These are phyloP conservation scores for Calocera cornea DNA, from an alignment of 768 basidiomycete genomes.

Conservation along the genomic window DNA sequence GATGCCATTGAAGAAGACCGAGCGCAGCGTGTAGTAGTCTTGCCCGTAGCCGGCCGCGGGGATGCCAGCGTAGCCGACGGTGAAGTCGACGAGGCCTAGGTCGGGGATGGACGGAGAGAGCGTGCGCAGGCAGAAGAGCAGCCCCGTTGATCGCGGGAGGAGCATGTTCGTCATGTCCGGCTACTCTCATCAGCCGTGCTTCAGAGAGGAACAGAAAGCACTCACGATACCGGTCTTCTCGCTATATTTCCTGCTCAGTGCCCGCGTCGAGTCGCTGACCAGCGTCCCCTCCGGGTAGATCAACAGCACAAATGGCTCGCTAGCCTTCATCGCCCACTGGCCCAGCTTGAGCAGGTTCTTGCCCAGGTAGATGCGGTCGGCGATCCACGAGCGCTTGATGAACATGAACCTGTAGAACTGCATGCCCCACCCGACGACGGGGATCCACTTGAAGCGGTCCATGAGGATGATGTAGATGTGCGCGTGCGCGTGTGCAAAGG, in stretches of 20 bases:
- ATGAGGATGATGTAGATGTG: conserved; percentile 86
- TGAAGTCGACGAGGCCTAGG: conserved; percentile 78
- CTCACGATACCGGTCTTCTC: conserved; percentile 79
- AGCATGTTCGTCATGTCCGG: conserved; percentile 66
- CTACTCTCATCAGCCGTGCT: conserved; percentile 28
- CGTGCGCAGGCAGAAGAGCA: conserved; percentile 71
- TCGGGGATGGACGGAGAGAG: conserved; percentile 63
- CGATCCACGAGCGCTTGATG: conserved; percentile 78
- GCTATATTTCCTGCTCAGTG: conserved; percentile 74
- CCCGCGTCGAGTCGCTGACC: conserved; percentile 72
- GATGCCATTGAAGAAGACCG: conserved; percentile 67
- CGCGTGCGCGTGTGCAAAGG: conserved; percentile 52
- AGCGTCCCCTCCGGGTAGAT: conserved; percentile 96
- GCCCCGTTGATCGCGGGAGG: conserved; percentile 83
- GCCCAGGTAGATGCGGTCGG: conserved; percentile 58
- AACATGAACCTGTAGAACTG: conserved; percentile 92
- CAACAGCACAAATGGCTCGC: conserved; percentile 56
- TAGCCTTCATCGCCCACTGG: conserved; percentile 17
- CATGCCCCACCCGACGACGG: conserved; percentile 86
- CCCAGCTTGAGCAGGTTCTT: conserved; percentile 55
- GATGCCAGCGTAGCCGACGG: conserved; percentile 81
- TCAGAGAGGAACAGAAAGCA: conserved; percentile 14
- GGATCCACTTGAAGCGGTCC: conserved; percentile 74
- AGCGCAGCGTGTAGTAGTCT: conserved; percentile 75
- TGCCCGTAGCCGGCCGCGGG: conserved; percentile 74